Conservation (phyloP, 1,139 yeast species). For the Nematodospora anomalae region DNA sequence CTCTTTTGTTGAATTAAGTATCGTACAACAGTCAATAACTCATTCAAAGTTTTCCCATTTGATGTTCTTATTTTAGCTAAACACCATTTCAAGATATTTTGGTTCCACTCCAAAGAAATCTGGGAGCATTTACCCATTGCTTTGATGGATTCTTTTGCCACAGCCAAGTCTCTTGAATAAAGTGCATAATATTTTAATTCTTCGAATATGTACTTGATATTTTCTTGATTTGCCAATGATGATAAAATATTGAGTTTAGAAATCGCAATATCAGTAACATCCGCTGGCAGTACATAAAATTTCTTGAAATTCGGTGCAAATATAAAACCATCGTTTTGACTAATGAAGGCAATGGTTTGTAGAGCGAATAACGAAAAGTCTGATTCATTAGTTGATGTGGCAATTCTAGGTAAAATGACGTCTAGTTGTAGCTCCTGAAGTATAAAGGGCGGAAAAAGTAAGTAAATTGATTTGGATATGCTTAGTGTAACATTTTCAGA, state of each 20-base stretch:
- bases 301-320: constrained; percentile 50
- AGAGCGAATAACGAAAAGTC: constrained; percentile 35
- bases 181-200: constrained; percentile 70
- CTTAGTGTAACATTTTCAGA: constrained; percentile 69
- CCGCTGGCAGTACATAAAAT: constrained; percentile 64
- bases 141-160: constrained; percentile 57
- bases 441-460: constrained; percentile 53
- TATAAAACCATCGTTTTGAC: constrained; percentile 36
- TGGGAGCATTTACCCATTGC: constrained; percentile 57
- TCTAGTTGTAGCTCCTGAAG: constrained; percentile 52
- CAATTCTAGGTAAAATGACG: constrained; percentile 47
- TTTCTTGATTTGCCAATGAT: constrained; percentile 52
- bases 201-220: constrained; percentile 52
- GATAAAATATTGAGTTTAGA: constrained; percentile 68
- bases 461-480: constrained; percentile 53
- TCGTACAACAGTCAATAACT: constrained; percentile 68
- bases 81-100: constrained; percentile 44
- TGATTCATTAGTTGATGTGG: constrained; percentile 32
- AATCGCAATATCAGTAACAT: constrained; percentile 44
- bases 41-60: constrained; percentile 45
- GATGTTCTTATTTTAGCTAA: constrained; percentile 30
- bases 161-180: constrained; percentile 27
- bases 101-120: constrained; percentile 36
- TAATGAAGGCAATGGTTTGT: constrained; percentile 41
- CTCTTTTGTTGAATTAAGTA: constrained; percentile 63